A percentile compares a stretch with the other conserved stretches of the same genome.
phyloP scores from a whole-genome alignment of 352 stramenopile genomes.

The Globisporangium spiculum region DNA sequence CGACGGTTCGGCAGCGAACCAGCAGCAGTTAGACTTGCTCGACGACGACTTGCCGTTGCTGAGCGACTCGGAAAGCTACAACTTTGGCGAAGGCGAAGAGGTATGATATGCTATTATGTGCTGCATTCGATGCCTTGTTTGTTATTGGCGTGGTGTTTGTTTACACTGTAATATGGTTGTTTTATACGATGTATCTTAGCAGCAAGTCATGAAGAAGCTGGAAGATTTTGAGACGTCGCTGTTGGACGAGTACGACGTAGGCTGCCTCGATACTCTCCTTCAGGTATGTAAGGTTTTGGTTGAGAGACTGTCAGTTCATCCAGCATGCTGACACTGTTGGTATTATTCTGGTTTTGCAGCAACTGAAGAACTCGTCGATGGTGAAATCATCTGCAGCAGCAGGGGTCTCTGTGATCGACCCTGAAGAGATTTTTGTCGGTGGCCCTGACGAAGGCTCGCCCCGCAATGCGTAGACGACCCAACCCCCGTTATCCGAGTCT shows the following conservation, averaged over 20 bases:
- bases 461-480: conserved; percentile 30
- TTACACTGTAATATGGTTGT: conserved; percentile 22
- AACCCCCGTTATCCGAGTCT: background rate
- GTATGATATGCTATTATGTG: conserved; percentile 31
- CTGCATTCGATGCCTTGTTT: background rate
- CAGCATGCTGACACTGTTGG: background rate
- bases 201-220: conserved; percentile 86
- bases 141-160: conserved; percentile 5
- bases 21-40: conserved; percentile 50
- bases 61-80: conserved; percentile 66
- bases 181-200: conserved; percentile 32
- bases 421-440: conserved; percentile 60
- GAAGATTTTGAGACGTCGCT: conserved; percentile 88
- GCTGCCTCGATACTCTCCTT: conserved; percentile 73
- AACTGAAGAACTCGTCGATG: conserved; percentile 56
- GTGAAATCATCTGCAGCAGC: conserved; percentile 33
- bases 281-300: background rate
- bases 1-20: conserved; percentile 13
- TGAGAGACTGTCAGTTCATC: background rate
- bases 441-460: conserved; percentile 31
- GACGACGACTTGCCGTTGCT: conserved; percentile 73
- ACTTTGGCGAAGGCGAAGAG: conserved; percentile 76
- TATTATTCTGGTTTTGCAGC: conserved; percentile 30
- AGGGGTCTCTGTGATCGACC: conserved; percentile 39
- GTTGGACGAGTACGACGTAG: conserved; percentile 84